Percentiles rank a stretch among this genome's conserved stretches.
Conservation (phyloP, 805 yeast species). For the Cyberlindnera nakhonratchasimensis region DNA sequence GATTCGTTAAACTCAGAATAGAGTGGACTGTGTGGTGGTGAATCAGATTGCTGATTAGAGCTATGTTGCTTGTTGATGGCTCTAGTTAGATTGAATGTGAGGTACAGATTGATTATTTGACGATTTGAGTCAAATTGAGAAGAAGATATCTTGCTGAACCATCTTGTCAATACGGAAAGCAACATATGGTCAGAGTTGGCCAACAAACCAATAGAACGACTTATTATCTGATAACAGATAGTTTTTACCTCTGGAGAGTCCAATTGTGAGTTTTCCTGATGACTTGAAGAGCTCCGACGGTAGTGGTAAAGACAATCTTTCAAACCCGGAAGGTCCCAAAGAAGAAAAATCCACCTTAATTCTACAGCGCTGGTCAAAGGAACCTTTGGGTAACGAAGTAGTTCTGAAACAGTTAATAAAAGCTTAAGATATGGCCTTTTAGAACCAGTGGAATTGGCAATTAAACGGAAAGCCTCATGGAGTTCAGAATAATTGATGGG, state of each 20-base stretch:
- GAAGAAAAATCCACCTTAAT: constrained; percentile 57
- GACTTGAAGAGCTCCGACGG: constrained; percentile 7
- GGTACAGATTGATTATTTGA: constrained; percentile 68
- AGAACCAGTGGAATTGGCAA: constrained; percentile 51
- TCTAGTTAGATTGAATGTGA: constrained; percentile 70
- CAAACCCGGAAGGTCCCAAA: constrained; percentile 67
- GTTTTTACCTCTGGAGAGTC: constrained; percentile 51
- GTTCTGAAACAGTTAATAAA: constrained; percentile 46
- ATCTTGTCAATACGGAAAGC: constrained; percentile 46
- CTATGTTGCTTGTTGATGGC: constrained; percentile 33
- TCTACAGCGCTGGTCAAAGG: constrained; percentile 38
- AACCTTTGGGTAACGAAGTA: constrained; percentile 48
- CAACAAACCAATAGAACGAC: constrained; percentile 65
- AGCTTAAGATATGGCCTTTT: constrained; percentile 57
- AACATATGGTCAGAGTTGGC: constrained; percentile 43
- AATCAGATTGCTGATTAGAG: not conserved
- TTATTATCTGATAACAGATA: constrained; percentile 64
- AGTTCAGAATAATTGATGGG: constrained; percentile 51
- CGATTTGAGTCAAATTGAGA: constrained; percentile 49
- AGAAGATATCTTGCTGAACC: constrained; percentile 48
- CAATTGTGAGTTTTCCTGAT: constrained; percentile 4
- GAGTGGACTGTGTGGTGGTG: constrained; percentile 2
- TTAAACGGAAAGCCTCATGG: constrained; percentile 40
- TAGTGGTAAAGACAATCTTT: constrained; percentile 41
- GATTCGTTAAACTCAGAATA: constrained; percentile 9